Conservation (phyloP, 805 yeast genomes). For the Debaryomyces tyrocola region DNA sequence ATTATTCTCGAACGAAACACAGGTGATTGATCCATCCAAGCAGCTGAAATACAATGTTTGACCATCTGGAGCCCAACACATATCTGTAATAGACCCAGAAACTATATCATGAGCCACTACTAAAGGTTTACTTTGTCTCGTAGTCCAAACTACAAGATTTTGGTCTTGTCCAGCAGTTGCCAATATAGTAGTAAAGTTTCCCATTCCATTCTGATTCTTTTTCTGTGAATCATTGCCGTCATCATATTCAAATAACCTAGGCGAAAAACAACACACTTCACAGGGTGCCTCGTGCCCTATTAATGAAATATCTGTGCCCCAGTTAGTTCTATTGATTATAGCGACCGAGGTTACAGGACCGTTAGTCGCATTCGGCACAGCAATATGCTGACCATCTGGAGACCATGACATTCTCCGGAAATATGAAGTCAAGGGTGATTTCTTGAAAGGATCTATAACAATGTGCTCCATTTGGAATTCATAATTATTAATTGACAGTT, state of each 20-base stretch:
- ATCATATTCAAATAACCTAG: constrained; percentile 55
- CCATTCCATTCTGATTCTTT: constrained; percentile 27
- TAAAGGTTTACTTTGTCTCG: constrained; percentile 71
- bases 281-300: constrained; percentile 86
- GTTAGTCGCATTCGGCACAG: constrained; percentile 82
- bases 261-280: constrained; percentile 76
- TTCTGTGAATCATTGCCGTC: constrained; percentile 16
- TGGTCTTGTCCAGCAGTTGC: constrained; percentile 97
- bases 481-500: constrained; percentile 50
- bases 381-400: constrained; percentile 85
- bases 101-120: constrained; percentile 77
- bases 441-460: constrained; percentile 79
- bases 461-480: constrained; percentile 86
- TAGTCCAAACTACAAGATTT: constrained; percentile 85
- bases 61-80: constrained; percentile 88
- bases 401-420: constrained; percentile 87
- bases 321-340: constrained; percentile 70
- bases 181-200: constrained; percentile 61
- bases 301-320: constrained; percentile 74
- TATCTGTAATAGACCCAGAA: constrained; percentile 78
- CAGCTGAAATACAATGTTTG: constrained; percentile 70
- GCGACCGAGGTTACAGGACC: constrained; percentile 79
- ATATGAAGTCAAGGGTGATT: constrained; percentile 89
- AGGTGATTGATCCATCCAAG: constrained; percentile 78
- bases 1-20: constrained; percentile 57